These are phyloP conservation scores for Aspergillus novoparasiticus DNA, from an alignment of 2,329 filamentous ascomycete genomes.

Conservation along the genomic window DNA sequence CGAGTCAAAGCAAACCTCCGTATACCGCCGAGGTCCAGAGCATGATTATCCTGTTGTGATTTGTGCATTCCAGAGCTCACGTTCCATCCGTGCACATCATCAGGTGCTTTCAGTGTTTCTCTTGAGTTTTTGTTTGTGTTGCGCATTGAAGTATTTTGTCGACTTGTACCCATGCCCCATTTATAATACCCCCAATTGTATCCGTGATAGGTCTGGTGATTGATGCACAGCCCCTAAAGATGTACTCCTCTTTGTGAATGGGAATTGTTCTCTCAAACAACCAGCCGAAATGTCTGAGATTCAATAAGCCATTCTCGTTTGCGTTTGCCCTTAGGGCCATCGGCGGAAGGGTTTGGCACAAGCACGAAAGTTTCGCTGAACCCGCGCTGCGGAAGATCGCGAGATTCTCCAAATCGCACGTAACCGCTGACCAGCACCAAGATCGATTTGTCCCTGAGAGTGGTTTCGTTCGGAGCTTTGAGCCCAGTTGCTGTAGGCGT, in stretches of 20 bases:
- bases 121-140: constrained; percentile 5
- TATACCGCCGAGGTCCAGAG: constrained; percentile 35
- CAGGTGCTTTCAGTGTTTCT: background rate
- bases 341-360: constrained; percentile 66
- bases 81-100: background rate
- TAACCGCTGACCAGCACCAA: constrained; percentile 73
- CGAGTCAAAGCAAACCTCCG: constrained; percentile 70
- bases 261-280: constrained; percentile 38
- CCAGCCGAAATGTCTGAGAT: constrained; percentile 70
- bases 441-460: constrained; percentile 65
- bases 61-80: background rate
- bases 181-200: background rate
- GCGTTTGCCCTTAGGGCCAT: constrained; percentile 56
- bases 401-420: constrained; percentile 66
- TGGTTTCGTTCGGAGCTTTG: constrained; percentile 44
- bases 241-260: background rate
- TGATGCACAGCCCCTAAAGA: background rate
- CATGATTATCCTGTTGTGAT: constrained; percentile 5
- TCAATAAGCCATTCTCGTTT: constrained; percentile 66
- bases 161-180: constrained; percentile 1
- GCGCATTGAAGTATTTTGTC: background rate
- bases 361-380: constrained; percentile 83
- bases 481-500: constrained; percentile 50
- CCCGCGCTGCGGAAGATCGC: constrained; percentile 64
- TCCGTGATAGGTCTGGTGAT: background rate